phyloP scores from a whole-genome alignment of 768 basidiomycete species.

The Cyathus striatus region DNA sequence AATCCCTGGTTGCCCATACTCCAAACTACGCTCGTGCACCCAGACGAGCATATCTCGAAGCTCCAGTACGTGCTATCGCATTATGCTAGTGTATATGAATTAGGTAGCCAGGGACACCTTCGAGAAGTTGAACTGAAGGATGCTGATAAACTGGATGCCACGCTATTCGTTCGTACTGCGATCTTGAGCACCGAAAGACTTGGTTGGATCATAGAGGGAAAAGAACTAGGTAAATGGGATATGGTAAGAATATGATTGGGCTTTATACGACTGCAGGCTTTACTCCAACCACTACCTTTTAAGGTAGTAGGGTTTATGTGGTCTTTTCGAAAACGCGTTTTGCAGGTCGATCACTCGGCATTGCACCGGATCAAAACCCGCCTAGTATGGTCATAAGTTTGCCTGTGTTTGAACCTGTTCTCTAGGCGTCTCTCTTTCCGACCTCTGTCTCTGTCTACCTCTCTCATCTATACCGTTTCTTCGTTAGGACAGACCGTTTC shows the following conservation, averaged over 20 bases:
- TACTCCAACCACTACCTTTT: no score
- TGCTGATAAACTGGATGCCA: constrained; percentile 53
- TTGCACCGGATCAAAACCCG: no score
- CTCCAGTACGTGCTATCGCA: constrained; percentile 45
- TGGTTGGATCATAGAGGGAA: constrained; percentile 33
- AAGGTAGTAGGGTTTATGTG: no score
- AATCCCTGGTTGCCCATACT: constrained; percentile 60
- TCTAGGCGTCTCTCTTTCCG: no score
- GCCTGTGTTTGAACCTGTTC: no score
- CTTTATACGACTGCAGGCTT: not conserved
- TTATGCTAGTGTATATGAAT: constrained; percentile 39
- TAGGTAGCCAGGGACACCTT: constrained; percentile 18
- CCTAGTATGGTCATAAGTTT: no score
- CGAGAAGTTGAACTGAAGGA: constrained; percentile 38
- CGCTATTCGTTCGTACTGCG: constrained; percentile 56
- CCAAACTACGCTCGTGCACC: constrained; percentile 47
- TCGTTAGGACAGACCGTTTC: not conserved
- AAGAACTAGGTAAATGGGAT: constrained; percentile 8
- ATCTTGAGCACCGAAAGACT: constrained; percentile 42
- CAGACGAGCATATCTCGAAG: constrained; percentile 47
- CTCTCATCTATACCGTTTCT: not conserved
- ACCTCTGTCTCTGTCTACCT: no score
- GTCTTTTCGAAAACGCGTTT: no score
- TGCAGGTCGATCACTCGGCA: no score
- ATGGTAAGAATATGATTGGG: constrained; percentile 8